Conservation (phyloP, 148 eudicot species). For the Chenopodium quinoa region DNA sequence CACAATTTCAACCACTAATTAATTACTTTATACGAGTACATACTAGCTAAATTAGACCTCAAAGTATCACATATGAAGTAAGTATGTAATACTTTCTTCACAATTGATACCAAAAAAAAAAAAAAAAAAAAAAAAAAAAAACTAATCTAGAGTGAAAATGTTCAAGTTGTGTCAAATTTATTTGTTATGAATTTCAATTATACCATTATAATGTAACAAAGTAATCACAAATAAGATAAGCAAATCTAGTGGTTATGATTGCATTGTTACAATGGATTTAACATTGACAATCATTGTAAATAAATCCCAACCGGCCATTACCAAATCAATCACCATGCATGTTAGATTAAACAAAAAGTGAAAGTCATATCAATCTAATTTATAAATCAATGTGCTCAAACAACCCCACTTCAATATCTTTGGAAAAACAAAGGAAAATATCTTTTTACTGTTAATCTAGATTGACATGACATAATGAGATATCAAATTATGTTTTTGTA, state of each 20-base stretch:
- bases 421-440: slow-evolving; percentile 6
- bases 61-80: no score
- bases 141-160: no score
- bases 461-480: slow-evolving; percentile 15
- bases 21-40: not conserved
- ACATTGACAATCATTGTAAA: not conserved
- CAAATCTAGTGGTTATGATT: not conserved
- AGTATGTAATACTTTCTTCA: no score
- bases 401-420: slow-evolving; percentile 16
- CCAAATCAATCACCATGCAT: not conserved
- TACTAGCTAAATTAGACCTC: not conserved
- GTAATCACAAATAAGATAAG: not conserved
- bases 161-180: no score
- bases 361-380: slow-evolving; percentile 9
- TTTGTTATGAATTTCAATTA: no score
- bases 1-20: not conserved
- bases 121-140: no score
- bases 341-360: not conserved
- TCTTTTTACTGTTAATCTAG: slow-evolving; percentile 3
- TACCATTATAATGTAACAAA: not conserved
- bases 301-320: not conserved
- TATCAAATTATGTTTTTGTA: no score
- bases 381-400: not conserved
- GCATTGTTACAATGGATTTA: not conserved
- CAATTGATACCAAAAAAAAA: not conserved